Conservation (phyloP, 129 eudicot species). For the Heracleum sosnowskyi region DNA sequence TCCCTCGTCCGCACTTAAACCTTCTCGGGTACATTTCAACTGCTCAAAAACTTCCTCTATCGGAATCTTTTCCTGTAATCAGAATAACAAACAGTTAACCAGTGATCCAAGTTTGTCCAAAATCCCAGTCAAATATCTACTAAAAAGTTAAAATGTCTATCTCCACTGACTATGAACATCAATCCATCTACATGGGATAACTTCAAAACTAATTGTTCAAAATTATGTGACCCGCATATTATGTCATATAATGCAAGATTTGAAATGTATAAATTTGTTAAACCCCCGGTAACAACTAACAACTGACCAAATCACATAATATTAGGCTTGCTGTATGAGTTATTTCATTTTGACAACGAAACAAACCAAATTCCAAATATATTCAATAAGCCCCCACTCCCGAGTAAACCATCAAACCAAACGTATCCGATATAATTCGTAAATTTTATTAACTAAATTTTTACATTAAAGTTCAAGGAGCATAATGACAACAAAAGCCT, state of each 20-base stretch:
- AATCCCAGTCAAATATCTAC: background rate
- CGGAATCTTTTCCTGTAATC: conserved; percentile 69
- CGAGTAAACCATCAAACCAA: background rate
- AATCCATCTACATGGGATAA: background rate
- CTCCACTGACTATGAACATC: background rate
- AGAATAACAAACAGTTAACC: background rate
- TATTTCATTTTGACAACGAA: background rate
- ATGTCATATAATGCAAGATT: background rate
- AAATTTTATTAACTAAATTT: background rate
- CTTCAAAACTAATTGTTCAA: background rate
- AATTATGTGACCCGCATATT: background rate
- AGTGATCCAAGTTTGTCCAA: background rate
- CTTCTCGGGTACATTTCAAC: conserved; percentile 80
- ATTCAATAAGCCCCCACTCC: background rate
- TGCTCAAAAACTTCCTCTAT: conserved; percentile 93
- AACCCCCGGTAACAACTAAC: background rate
- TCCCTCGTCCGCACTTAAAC: conserved; percentile 71
- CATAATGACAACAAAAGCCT: background rate
- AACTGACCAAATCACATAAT: background rate
- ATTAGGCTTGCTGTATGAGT: background rate
- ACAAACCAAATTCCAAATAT: background rate
- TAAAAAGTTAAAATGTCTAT: background rate
- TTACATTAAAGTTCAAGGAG: background rate
- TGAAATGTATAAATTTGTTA: background rate
- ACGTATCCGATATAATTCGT: background rate